Evolutionary conservation across 2,329 filamentous ascomycete species (phyloP).

Genomic region (Exophiala aquamarina): DNA sequence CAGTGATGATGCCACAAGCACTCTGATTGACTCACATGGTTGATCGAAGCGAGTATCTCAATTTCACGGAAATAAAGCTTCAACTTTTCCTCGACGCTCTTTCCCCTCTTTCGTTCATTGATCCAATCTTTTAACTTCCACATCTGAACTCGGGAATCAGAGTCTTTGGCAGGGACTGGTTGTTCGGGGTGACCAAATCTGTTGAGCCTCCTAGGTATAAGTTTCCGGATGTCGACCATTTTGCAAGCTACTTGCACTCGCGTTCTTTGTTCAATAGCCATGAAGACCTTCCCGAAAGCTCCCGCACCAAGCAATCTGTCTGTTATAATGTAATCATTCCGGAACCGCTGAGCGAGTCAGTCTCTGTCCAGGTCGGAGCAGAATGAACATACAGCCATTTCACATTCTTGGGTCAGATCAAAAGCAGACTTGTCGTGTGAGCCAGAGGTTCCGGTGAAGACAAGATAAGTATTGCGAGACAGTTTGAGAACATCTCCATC

Average conservation of each 20-base stretch:
- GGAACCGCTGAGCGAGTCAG: slow-evolving; percentile 33
- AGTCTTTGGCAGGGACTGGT: slow-evolving; percentile 25
- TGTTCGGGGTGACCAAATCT: slow-evolving; percentile 12
- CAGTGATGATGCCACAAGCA: slow-evolving; percentile 1
- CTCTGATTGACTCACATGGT: slow-evolving; percentile 46
- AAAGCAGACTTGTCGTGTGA: slow-evolving; percentile 20
- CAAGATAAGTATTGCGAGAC: slow-evolving; percentile 22
- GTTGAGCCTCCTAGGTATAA: slow-evolving; percentile 22
- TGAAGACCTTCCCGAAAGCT: slow-evolving; percentile 43
- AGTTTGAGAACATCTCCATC: slow-evolving; percentile 39
- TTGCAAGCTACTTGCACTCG: slow-evolving; percentile 46
- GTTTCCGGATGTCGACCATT: slow-evolving; percentile 38
- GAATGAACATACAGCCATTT: slow-evolving; percentile 35
- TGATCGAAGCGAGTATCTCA: slow-evolving; percentile 51
- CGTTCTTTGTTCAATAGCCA: slow-evolving; percentile 38
- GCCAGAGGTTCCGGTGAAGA: slow-evolving; percentile 25
- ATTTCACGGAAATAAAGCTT: slow-evolving; percentile 40
- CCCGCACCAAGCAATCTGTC: slow-evolving; percentile 43
- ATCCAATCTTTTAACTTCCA: slow-evolving; percentile 23
- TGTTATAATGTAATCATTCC: slow-evolving; percentile 38
- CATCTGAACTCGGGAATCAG: slow-evolving; percentile 17
- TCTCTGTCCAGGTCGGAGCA: background rate
- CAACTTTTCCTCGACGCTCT: slow-evolving; percentile 32
- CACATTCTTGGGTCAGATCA: slow-evolving; percentile 32
- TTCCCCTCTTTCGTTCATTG: slow-evolving; percentile 22